phyloP scores from a whole-genome alignment of 1,284 basidiomycete genomes.

The Cutaneotrichosporon sp. region DNA sequence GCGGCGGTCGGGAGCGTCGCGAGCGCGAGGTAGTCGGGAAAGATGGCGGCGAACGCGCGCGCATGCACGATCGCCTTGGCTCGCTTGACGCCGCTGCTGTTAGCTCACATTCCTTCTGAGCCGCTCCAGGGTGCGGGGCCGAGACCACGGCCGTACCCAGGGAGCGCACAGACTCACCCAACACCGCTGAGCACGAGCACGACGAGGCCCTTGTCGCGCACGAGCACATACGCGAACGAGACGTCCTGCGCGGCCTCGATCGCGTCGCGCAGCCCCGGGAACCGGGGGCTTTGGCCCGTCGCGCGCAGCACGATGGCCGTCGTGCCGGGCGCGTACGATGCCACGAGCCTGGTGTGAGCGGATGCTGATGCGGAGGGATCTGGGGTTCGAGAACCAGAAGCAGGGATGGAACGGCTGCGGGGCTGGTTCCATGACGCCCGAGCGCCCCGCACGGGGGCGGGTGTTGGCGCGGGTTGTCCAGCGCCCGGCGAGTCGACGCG shows the following conservation, averaged over 20 bases:
- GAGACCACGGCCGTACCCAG: not conserved
- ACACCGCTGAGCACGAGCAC: slow-evolving; percentile 25
- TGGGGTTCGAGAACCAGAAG: not conserved
- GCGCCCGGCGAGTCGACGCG: no score
- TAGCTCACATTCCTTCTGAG: not conserved
- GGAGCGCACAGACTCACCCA: slow-evolving; percentile 32
- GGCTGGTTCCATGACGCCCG: not conserved
- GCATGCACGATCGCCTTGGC: slow-evolving; percentile 45
- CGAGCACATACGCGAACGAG: slow-evolving; percentile 20
- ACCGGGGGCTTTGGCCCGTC: slow-evolving; percentile 30
- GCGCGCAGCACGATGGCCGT: slow-evolving; percentile 27
- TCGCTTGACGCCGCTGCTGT: slow-evolving; percentile 27
- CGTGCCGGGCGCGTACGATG: slow-evolving; percentile 30
- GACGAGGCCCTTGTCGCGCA: slow-evolving; percentile 20
- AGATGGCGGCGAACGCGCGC: slow-evolving; percentile 40
- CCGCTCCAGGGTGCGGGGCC: not conserved
- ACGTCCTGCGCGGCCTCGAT: slow-evolving; percentile 10
- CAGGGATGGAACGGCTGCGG: not conserved
- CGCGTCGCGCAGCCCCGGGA: slow-evolving; percentile 13
- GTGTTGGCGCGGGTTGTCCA: no score
- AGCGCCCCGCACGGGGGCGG: not conserved
- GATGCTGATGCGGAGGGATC: not conserved
- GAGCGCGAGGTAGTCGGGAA: slow-evolving; percentile 46
- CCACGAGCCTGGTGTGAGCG: slow-evolving; percentile 33
- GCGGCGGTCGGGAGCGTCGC: slow-evolving; percentile 35